Evolutionary conservation across 495 filamentous ascomycete species (phyloP).

Genomic region (Xylaria venustula): DNA sequence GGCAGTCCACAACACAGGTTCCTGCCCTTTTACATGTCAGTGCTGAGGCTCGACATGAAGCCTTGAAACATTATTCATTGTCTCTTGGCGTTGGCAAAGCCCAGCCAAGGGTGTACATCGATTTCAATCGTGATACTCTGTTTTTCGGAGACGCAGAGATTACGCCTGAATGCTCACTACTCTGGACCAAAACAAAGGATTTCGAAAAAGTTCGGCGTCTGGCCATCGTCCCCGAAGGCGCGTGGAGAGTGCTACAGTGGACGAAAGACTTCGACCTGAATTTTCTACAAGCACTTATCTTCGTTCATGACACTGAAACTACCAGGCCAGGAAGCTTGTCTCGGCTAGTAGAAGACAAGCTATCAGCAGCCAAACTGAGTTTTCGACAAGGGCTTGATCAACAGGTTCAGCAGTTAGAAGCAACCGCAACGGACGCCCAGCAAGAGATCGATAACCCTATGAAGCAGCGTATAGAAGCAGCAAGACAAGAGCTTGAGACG

Average conservation of each 20-base stretch:
- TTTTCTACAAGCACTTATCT: conserved; percentile 25
- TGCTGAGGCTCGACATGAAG: conserved; percentile 32
- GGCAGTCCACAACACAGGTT: conserved; percentile 26
- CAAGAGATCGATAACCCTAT: conserved; percentile 9
- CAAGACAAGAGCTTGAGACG: conserved; percentile 28
- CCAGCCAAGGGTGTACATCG: conserved; percentile 34
- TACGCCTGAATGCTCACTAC: conserved; percentile 19
- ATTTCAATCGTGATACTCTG: conserved; percentile 32
- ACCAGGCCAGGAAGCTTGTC: conserved; percentile 20
- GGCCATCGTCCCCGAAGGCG: conserved; percentile 28
- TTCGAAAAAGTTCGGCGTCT: conserved; percentile 22
- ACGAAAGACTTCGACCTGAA: conserved; percentile 19
- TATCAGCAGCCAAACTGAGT: conserved; percentile 13
- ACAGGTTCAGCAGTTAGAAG: conserved; percentile 15
- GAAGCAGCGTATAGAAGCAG: conserved; percentile 29
- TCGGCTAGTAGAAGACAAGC: conserved; percentile 23
- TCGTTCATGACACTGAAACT: conserved; percentile 27
- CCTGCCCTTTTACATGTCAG: conserved; percentile 35
- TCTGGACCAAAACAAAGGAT: conserved; percentile 24
- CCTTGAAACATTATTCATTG: conserved; percentile 33
- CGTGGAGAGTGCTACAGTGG: conserved; percentile 27
- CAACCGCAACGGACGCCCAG: conserved; percentile 7
- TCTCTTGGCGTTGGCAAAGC: conserved; percentile 31
- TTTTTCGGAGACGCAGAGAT: conserved; percentile 28
- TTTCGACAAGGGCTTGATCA: conserved; percentile 9